These are phyloP conservation scores for Clausena lansium DNA, from an alignment of 345 rosid species.

Conservation along the genomic window DNA sequence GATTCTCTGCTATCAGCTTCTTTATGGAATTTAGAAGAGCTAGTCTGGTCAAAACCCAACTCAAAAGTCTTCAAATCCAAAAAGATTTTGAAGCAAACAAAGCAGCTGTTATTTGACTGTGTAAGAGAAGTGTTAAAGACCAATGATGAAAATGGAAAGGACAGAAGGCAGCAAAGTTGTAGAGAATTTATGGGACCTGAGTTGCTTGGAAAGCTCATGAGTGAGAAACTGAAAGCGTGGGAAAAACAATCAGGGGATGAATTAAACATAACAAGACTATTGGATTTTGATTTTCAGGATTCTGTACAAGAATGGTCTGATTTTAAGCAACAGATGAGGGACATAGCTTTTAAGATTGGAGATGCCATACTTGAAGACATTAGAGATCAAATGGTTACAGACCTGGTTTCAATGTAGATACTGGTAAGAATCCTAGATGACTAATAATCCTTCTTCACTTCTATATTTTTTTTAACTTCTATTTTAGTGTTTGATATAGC, in stretches of 20 bases:
- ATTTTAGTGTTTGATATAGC: not conserved
- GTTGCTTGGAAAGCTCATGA: conserved; percentile 29
- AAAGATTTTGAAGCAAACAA: conserved; percentile 36
- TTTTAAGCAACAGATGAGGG: conserved; percentile 18
- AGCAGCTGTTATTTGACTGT: conserved; percentile 49
- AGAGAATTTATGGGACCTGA: conserved; percentile 21
- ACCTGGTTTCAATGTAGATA: conserved; percentile 15
- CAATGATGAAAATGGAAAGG: conserved; percentile 14
- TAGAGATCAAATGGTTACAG: conserved; percentile 26
- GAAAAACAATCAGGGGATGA: conserved; percentile 25
- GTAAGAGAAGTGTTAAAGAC: conserved; percentile 40
- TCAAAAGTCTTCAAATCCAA: conserved; percentile 25
- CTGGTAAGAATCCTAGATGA: not conserved
- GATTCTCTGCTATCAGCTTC: conserved; percentile 39
- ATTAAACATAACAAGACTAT: conserved; percentile 18
- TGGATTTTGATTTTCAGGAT: conserved; percentile 26
- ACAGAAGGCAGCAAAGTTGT: conserved; percentile 4
- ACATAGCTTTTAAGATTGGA: conserved; percentile 31
- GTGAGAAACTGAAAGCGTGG: conserved; percentile 32
- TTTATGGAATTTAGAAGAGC: conserved; percentile 32
- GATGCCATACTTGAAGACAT: conserved; percentile 44
- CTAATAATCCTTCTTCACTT: not conserved
- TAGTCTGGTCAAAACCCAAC: conserved; percentile 14
- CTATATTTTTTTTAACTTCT: not conserved
- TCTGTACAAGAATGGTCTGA: conserved; percentile 38